Percentiles rank a stretch among this genome's conserved stretches.
These are phyloP conservation scores for Paramyrothecium sp. DNA, from an alignment of 2,329 filamentous ascomycete genomes.

Conservation along the genomic window DNA sequence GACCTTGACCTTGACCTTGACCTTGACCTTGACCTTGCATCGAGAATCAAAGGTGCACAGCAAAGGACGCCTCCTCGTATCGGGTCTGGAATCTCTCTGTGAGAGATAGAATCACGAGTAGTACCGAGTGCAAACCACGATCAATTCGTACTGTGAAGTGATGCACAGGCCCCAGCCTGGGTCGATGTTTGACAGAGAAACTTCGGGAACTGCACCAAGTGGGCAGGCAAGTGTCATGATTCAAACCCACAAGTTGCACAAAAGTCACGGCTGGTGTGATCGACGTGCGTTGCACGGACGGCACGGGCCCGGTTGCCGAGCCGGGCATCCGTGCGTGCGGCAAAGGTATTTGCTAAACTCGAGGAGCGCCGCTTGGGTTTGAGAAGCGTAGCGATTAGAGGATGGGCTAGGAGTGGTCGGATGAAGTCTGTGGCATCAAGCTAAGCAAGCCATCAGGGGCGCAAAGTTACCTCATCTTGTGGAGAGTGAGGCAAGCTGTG, in stretches of 20 bases:
- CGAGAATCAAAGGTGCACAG: too few relatives aligned
- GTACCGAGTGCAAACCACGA: not conserved
- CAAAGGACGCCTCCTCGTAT: not conserved
- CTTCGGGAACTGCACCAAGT: not conserved
- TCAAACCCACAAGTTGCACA: not conserved
- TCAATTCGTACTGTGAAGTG: not conserved
- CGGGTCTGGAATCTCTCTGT: not conserved
- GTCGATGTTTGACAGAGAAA: not conserved
- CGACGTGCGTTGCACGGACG: not conserved
- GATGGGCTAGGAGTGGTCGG: not conserved
- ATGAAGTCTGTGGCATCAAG: not conserved
- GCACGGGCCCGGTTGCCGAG: not conserved
- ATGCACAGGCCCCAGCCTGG: not conserved
- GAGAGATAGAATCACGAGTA: not conserved
- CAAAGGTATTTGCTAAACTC: not conserved
- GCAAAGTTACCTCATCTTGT: too few relatives aligned
- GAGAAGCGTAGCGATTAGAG: not conserved
- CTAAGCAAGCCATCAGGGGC: not conserved
- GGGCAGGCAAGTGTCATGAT: not conserved
- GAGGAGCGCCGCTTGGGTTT: not conserved
- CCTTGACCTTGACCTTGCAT: too few relatives aligned
- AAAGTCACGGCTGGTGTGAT: not conserved
- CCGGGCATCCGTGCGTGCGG: not conserved
- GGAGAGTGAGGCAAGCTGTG: too few relatives aligned
- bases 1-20: too few relatives aligned